Evolutionary conservation across 1,284 basidiomycete species (phyloP), one percentile per base, ranked within the genome.

Genomic region (Fomitopsis pinicola): DNA sequence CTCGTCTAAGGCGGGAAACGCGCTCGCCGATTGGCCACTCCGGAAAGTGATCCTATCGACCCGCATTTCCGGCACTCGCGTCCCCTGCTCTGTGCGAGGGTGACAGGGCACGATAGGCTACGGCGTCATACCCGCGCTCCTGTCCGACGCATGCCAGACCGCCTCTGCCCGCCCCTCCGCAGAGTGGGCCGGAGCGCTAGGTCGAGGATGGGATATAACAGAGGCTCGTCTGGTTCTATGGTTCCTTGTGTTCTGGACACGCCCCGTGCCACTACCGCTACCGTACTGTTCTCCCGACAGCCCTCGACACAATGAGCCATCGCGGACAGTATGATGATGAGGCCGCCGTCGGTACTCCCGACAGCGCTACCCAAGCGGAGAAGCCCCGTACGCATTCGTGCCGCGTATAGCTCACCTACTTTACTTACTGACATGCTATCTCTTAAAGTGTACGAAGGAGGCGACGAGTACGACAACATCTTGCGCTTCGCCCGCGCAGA

Each of bases 381-480:
- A 54, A 54, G 52, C 52, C 52, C 6, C 15, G 52, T 54, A 54
- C 22, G 52, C 38, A 8, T 33, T 33, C 8, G 4, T 46, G 10
- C 12, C 26, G 12, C 48, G 48, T 12, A 33, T 30, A 10, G 17
- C 36, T 5, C 15, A 36, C 7, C 35, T 22, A 9, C 19, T 8
- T 1, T 38, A 7, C 17, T 35, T 12, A 38, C 19, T n/a, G 28
- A 33, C 26, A 17, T 3, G 6, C 15, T 5, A 22, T 54, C 3
- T 22, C 22, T 22, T 30, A 33, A 36, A 61, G 60, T 57, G 35
- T 61, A 58, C 35, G 60, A 58, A 38, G 59, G 55, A n/a, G 57
- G 54, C 22, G 50, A 61, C 28, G 60, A 61, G 38, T 61, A 61
- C 19, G 60, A 61, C 48, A 45, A 55, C 22, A 35, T 61, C 38